These are phyloP conservation scores for Penicillium sp. DNA, from an alignment of 2,329 filamentous ascomycete genomes.

Conservation along the genomic window DNA sequence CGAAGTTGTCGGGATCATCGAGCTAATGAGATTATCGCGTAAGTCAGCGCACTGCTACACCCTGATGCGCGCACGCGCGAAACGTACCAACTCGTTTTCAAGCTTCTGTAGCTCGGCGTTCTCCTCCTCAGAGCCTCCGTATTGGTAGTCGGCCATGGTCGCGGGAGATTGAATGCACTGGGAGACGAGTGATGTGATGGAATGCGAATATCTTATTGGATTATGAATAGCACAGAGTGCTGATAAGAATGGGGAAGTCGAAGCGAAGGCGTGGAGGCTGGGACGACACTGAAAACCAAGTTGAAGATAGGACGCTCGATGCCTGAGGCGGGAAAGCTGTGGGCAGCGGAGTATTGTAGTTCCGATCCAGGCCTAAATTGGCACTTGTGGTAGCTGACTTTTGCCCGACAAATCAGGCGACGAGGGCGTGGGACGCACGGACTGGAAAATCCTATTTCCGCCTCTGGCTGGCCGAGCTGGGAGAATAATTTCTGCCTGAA, in stretches of 20 bases:
- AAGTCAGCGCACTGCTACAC: conserved; percentile 2
- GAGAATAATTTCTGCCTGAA: neutral
- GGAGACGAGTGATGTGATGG: neutral
- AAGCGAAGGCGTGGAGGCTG: conserved; percentile 8
- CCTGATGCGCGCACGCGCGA: neutral
- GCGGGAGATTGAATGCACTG: conserved; percentile 6
- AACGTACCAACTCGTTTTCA: conserved; percentile 71
- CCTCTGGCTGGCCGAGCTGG: too few relatives aligned
- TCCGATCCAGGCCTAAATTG: neutral
- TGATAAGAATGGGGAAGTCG: conserved; percentile 16
- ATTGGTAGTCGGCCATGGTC: conserved; percentile 71
- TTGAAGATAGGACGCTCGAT: conserved; percentile 2
- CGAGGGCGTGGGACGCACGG: neutral
- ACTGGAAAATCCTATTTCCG: too few relatives aligned
- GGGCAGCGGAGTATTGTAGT: neutral
- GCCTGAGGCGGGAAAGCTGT: conserved; percentile 1
- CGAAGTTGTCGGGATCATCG: conserved; percentile 84
- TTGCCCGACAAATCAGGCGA: neutral
- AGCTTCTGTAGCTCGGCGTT: conserved; percentile 79
- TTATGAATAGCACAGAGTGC: conserved; percentile 4
- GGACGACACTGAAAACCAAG: conserved; percentile 4
- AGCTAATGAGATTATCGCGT: conserved; percentile 41
- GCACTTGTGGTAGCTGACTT: neutral
- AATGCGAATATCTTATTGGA: neutral
- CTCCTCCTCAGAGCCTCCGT: conserved; percentile 75